phyloP scores from a whole-genome alignment of 1,139 yeast species.

The Suhomyces ambrosiae region DNA sequence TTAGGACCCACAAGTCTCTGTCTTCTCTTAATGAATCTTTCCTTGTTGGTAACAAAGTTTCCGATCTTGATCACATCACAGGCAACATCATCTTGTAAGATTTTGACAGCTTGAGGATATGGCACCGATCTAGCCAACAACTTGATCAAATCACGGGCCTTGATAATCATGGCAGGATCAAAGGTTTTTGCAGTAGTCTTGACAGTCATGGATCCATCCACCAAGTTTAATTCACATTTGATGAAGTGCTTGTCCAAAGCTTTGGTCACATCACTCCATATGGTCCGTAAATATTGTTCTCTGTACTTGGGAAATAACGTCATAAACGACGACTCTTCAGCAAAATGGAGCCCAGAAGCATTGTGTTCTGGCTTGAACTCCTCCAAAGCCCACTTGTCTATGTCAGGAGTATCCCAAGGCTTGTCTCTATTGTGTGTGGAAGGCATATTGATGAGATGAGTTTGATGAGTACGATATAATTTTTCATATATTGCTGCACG shows the following conservation, averaged over 20 bases:
- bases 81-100: slow-evolving; percentile 87
- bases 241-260: slow-evolving; percentile 73
- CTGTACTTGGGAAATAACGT: slow-evolving; percentile 96
- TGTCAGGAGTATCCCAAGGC: slow-evolving; percentile 97
- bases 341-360: slow-evolving; percentile 79
- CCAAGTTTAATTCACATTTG: slow-evolving; percentile 81
- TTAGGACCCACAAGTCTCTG: slow-evolving; percentile 96
- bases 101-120: slow-evolving; percentile 92
- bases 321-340: slow-evolving; percentile 94
- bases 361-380: slow-evolving; percentile 91
- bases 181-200: slow-evolving; percentile 92
- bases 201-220: slow-evolving; percentile 97
- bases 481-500: slow-evolving; percentile 10
- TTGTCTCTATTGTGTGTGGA: slow-evolving; percentile 92
- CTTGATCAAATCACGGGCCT: slow-evolving; percentile 93
- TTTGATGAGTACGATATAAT: slow-evolving; percentile 5
- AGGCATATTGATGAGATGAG: slow-evolving; percentile 55
- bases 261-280: slow-evolving; percentile 92
- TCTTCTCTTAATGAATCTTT: slow-evolving; percentile 91
- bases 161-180: slow-evolving; percentile 92
- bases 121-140: slow-evolving; percentile 95
- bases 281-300: slow-evolving; percentile 82
- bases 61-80: slow-evolving; percentile 97
- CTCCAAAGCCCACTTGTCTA: slow-evolving; percentile 90
- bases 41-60: slow-evolving; percentile 83